A percentile compares a stretch with the other conserved stretches of the same genome.
Evolutionary conservation across 257 asterid genomes (phyloP).

Genomic region (Apocynum venetum): DNA sequence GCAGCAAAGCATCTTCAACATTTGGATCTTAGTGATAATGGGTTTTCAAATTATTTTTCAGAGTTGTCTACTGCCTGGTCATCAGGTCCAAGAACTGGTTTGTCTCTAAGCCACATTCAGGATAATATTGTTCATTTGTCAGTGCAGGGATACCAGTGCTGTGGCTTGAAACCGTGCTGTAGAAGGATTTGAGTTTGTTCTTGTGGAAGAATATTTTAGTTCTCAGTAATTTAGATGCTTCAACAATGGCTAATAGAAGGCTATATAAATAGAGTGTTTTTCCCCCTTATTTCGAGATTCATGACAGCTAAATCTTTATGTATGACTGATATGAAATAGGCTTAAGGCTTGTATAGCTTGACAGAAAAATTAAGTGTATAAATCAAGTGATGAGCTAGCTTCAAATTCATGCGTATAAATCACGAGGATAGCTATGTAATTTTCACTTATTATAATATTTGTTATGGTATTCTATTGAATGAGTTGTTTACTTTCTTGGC

Average conservation of each 20-base stretch:
- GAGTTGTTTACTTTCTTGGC: no score
- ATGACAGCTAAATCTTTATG: no score
- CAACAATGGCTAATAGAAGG: background rate
- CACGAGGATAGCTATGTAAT: no score
- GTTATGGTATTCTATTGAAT: no score
- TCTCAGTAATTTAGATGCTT: background rate
- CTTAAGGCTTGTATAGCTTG: no score
- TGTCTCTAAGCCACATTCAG: slow-evolving; percentile 44
- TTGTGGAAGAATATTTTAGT: background rate
- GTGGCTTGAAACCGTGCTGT: slow-evolving; percentile 67
- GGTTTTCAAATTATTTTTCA: slow-evolving; percentile 44
- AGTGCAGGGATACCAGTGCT: slow-evolving; percentile 57
- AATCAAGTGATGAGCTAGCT: no score
- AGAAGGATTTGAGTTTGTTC: slow-evolving; percentile 39
- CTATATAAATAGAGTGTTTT: background rate
- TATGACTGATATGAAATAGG: no score
- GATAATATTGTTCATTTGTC: slow-evolving; percentile 55
- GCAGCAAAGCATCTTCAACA: slow-evolving; percentile 39
- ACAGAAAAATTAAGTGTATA: no score
- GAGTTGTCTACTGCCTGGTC: slow-evolving; percentile 54
- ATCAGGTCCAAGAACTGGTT: slow-evolving; percentile 48
- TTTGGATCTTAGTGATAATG: slow-evolving; percentile 68
- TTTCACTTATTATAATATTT: no score
- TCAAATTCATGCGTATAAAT: no score
- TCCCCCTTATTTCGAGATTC: background rate